phyloP scores from a whole-genome alignment of 495 filamentous ascomycete species.

The Hypoxylon fuscum region DNA sequence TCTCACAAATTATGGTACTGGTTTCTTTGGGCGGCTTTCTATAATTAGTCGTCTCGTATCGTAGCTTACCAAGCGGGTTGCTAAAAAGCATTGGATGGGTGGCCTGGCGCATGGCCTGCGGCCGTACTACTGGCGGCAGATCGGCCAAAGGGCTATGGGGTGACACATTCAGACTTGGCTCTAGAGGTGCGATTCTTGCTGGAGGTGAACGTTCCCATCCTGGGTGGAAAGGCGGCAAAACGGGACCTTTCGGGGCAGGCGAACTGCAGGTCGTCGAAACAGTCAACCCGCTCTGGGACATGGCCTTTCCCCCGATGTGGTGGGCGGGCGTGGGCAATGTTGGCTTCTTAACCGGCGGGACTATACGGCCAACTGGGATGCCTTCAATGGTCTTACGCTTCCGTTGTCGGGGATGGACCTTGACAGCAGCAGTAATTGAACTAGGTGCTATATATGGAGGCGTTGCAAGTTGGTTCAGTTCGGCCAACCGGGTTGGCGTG shows the following conservation, averaged over 20 bases:
- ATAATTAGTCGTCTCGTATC: constrained; percentile 34
- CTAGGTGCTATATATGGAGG: constrained; percentile 12
- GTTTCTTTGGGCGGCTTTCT: constrained; percentile 15
- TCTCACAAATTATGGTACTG: constrained; percentile 26
- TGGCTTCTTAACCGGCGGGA: constrained; percentile 3
- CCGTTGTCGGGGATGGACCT: constrained; percentile 49
- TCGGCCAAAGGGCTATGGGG: constrained; percentile 42
- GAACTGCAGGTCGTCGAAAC: constrained; percentile 3
- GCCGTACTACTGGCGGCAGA: constrained; percentile 16
- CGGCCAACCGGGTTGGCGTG: constrained; percentile 18
- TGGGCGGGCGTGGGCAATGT: neutral
- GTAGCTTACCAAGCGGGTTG: constrained; percentile 38
- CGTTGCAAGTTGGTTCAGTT: constrained; percentile 15
- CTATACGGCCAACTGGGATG: constrained; percentile 40
- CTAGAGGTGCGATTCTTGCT: constrained; percentile 31
- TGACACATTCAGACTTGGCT: constrained; percentile 33
- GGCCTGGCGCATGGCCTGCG: constrained; percentile 12
- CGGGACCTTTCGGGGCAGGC: constrained; percentile 20
- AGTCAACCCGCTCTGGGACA: neutral
- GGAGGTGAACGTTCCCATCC: constrained; percentile 37
- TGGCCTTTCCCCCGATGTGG: neutral
- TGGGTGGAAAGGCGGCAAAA: constrained; percentile 34
- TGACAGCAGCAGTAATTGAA: constrained; percentile 52
- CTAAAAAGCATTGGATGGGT: constrained; percentile 39
- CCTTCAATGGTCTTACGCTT: constrained; percentile 54